Evolutionary conservation across 768 basidiomycete genomes (phyloP), one percentile per base, ranked within the genome.

Genomic region (Saitozyma podzolica): DNA sequence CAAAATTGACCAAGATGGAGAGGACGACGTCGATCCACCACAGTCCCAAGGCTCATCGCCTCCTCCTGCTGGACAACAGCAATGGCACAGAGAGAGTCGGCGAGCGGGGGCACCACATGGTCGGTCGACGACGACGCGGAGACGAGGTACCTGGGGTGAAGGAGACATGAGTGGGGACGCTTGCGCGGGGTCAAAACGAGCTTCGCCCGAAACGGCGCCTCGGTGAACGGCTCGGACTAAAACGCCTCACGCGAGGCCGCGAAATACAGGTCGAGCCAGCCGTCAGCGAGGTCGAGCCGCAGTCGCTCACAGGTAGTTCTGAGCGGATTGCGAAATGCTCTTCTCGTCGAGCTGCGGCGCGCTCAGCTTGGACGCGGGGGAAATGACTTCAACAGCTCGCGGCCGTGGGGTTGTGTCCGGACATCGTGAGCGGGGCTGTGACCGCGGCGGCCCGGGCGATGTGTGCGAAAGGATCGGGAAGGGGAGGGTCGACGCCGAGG

Each of bases 1-100:
- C 84, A 80, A 87, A 86, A 59, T 84, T 85, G 68, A 86, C 86
- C 40, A 85, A 13, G 13, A 85, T 67, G 0, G 88, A 86, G 11
- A 89, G 58, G 0, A 79, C 78, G 1, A 85, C 79, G 65, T 88
- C 86, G 47, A 86, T 50, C 89, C 88, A 89, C 88, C 89, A 90
- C 48, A 87, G 68, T 2, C 76, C 84, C 85, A 88, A 88, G 20
- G 6, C 51, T 9, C n/a, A 70, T 57, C 2, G 63, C 47, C 43
- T 59, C 62, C 8, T 73, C 68, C 9, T 70, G 39, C 40, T 70
- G 67, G 3, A 16, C n/a, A 7, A 29, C 19, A 13, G 72, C 62
- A n/a, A 70, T 64, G 19, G 50, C 54, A 58, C 58, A 66, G 0
- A 73, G 64, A 2, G 66, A 43, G 6, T 70, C 66, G 16, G 65